These are phyloP conservation scores for Candida ovalis DNA, from an alignment of 805 yeast genomes.

Conservation along the genomic window DNA sequence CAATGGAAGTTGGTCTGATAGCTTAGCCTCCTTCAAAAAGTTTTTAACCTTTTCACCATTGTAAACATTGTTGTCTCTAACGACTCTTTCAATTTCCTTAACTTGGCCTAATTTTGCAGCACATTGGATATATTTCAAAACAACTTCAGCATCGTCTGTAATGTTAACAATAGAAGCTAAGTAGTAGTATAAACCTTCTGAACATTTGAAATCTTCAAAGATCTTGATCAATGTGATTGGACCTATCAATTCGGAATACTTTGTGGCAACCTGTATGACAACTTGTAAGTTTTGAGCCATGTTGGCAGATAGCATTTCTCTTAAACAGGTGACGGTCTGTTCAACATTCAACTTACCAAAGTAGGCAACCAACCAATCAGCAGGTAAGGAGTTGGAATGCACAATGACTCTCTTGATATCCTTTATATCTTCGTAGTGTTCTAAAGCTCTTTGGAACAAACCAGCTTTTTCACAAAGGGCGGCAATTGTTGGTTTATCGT, in stretches of 20 bases:
- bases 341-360: conserved; percentile 94
- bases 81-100: conserved; percentile 94
- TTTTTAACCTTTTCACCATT: conserved; percentile 97
- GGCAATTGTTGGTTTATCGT: conserved; percentile 91
- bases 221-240: conserved; percentile 78
- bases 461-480: conserved; percentile 95
- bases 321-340: conserved; percentile 82
- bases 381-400: conserved; percentile 78
- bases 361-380: conserved; percentile 89
- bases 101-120: conserved; percentile 88
- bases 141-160: conserved; percentile 92
- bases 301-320: conserved; percentile 77
- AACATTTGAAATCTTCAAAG: conserved; percentile 89
- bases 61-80: conserved; percentile 88
- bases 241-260: conserved; percentile 91
- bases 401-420: conserved; percentile 95
- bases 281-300: conserved; percentile 86
- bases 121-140: conserved; percentile 91
- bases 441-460: conserved; percentile 90
- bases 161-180: conserved; percentile 89
- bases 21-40: conserved; percentile 88
- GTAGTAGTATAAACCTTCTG: conserved; percentile 93
- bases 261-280: conserved; percentile 94
- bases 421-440: conserved; percentile 88
- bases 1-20: conserved; percentile 93